Percentiles rank a stretch among this genome's conserved stretches.
Evolutionary conservation across 2,329 filamentous ascomycete species (phyloP).

Genomic region (Arthrobotrys megalospora): DNA sequence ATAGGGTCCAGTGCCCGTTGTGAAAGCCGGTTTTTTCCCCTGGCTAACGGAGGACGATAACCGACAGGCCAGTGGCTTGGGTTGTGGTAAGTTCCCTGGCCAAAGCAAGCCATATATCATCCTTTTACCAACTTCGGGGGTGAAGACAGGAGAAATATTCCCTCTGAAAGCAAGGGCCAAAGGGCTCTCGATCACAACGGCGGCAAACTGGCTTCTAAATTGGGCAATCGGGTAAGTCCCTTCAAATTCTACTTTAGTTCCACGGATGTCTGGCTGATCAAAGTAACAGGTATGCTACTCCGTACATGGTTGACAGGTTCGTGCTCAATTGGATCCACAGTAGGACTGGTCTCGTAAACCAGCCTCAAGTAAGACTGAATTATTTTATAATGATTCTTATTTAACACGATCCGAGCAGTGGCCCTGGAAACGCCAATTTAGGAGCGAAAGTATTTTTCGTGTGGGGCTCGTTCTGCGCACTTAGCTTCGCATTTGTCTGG

Average conservation of each 20-base stretch:
- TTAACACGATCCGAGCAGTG: slow-evolving; percentile 66
- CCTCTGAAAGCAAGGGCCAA: slow-evolving; percentile 80
- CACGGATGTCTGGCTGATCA: not conserved
- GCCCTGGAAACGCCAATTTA: slow-evolving; percentile 74
- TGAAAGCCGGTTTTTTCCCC: too few species aligned
- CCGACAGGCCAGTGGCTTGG: slow-evolving; percentile 31
- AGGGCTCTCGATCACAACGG: slow-evolving; percentile 81
- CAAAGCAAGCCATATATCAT: not conserved
- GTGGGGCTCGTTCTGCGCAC: slow-evolving; percentile 82
- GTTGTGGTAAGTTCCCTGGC: slow-evolving; percentile 28
- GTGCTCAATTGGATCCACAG: not conserved
- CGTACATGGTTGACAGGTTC: slow-evolving; percentile 39
- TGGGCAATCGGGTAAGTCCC: slow-evolving; percentile 68
- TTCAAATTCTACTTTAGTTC: not conserved
- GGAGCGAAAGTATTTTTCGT: slow-evolving; percentile 83
- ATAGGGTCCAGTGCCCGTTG: not conserved
- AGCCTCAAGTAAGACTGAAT: too few species aligned
- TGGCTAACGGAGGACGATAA: not conserved
- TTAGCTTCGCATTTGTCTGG: slow-evolving; percentile 80
- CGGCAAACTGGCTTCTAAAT: slow-evolving; percentile 84
- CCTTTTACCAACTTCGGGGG: not conserved
- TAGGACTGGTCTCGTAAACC: not conserved
- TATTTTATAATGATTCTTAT: too few species aligned
- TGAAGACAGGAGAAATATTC: slow-evolving; percentile 76
- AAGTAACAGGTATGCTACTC: slow-evolving; percentile 22